Conservation (phyloP, 2,329 filamentous ascomycete genomes). For the Fusarium duplospermum region DNA sequence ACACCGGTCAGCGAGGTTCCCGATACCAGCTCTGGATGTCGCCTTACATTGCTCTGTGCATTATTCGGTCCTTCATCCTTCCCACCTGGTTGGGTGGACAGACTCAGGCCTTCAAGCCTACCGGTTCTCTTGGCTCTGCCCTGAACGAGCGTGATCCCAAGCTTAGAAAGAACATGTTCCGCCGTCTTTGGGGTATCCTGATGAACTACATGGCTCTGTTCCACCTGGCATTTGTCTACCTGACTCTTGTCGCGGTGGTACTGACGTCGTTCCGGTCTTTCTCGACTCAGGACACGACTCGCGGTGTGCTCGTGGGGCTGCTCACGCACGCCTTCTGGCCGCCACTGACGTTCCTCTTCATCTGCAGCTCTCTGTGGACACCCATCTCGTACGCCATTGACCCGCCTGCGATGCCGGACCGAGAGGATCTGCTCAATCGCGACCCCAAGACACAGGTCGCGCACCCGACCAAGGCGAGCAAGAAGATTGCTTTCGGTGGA, state of each 20-base stretch:
- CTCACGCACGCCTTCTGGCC: slow-evolving; percentile 73
- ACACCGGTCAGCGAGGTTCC: slow-evolving; percentile 67
- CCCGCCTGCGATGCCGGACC: slow-evolving; percentile 67
- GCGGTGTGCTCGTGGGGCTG: slow-evolving; percentile 61
- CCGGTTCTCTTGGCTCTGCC: slow-evolving; percentile 66
- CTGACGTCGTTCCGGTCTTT: slow-evolving; percentile 64
- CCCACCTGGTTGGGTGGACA: slow-evolving; percentile 70
- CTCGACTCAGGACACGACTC: slow-evolving; percentile 50
- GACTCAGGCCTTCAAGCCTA: slow-evolving; percentile 69
- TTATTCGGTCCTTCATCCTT: slow-evolving; percentile 68
- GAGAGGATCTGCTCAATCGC: slow-evolving; percentile 66
- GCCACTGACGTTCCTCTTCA: slow-evolving; percentile 67
- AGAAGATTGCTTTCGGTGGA: slow-evolving; percentile 66
- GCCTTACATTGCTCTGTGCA: slow-evolving; percentile 68
- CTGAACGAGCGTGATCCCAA: slow-evolving; percentile 69
- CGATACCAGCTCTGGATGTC: slow-evolving; percentile 72
- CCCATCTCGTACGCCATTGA: slow-evolving; percentile 71
- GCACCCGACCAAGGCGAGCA: slow-evolving; percentile 61
- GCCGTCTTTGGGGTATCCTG: slow-evolving; percentile 65
- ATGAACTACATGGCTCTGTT: slow-evolving; percentile 67
- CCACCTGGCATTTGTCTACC: slow-evolving; percentile 66
- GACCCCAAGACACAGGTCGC: slow-evolving; percentile 67
- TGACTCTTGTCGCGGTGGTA: slow-evolving; percentile 62
- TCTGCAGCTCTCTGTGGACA: slow-evolving; percentile 66
- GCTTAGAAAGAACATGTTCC: slow-evolving; percentile 62